phyloP scores from a whole-genome alignment of 2,329 filamentous ascomycete genomes.

The Trichoderma simmonsii region DNA sequence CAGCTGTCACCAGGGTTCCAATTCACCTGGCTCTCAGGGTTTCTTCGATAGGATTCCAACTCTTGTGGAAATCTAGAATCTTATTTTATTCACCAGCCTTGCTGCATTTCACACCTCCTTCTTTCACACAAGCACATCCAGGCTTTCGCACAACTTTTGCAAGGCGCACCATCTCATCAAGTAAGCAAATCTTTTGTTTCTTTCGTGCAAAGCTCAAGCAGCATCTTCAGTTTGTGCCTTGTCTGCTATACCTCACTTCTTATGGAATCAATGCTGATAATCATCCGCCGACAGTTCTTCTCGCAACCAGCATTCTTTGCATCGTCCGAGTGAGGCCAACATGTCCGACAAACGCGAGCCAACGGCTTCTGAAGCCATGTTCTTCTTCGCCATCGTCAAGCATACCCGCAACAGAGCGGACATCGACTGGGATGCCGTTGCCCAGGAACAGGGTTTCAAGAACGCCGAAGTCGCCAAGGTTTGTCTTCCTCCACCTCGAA shows the following conservation, averaged over 20 bases:
- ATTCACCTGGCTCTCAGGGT: not conserved
- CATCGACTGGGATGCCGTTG: conserved; percentile 48
- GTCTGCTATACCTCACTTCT: not conserved
- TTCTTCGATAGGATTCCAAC: not conserved
- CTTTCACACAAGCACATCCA: not conserved
- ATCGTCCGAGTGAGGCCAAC: not conserved
- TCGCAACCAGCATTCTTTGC: not conserved
- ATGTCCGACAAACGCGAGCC: conserved; percentile 39
- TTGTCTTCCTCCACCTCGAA: not conserved
- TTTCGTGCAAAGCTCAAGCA: not conserved
- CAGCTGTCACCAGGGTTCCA: not conserved
- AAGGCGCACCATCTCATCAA: not conserved
- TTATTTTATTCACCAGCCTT: not conserved
- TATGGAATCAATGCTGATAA: not conserved
- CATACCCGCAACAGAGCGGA: conserved; percentile 42
- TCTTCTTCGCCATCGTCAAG: conserved; percentile 45
- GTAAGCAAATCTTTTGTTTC: not conserved
- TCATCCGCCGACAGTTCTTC: not conserved
- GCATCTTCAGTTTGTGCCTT: not conserved
- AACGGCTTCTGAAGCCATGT: conserved; percentile 40
- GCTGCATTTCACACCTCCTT: not conserved
- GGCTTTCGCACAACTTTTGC: not conserved
- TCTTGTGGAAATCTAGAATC: not conserved
- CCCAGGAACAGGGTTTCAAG: conserved; percentile 42
- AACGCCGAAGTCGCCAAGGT: conserved; percentile 46